Conservation (phyloP, 1,284 basidiomycete species). For the Coriolopsis trogii region DNA sequence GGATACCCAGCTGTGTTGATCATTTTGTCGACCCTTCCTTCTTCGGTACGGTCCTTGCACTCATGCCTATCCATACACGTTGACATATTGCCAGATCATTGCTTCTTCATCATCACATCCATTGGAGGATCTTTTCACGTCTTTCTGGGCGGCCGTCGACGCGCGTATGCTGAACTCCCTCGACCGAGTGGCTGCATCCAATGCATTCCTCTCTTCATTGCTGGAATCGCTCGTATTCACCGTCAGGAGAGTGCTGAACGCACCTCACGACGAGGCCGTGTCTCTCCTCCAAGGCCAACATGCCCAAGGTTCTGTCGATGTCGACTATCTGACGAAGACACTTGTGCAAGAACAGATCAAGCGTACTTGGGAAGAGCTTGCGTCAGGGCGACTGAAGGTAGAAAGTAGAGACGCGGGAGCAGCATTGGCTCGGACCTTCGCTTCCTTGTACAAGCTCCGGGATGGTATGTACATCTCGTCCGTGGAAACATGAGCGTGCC, state of each 20-base stretch:
- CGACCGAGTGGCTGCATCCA: conserved; percentile 50
- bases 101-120: conserved; percentile 26
- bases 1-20: conserved; percentile 81
- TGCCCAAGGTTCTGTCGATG: conserved; percentile 1
- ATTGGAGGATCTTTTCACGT: conserved; percentile 58
- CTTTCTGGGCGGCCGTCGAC: conserved; percentile 80
- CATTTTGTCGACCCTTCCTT: conserved; percentile 78
- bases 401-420: conserved; percentile 47
- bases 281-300: conserved; percentile 12
- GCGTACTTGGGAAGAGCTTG: conserved; percentile 53
- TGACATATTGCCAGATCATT: conserved; percentile 10
- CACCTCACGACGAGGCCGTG: conserved; percentile 17
- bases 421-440: conserved; percentile 47
- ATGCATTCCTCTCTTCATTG: conserved; percentile 69
- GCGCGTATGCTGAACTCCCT: conserved; percentile 62
- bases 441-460: conserved; percentile 44
- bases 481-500: neutral
- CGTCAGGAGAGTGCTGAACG: conserved; percentile 41
- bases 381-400: conserved; percentile 45
- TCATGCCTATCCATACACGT: conserved; percentile 18
- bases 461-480: conserved; percentile 38
- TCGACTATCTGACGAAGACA: conserved; percentile 23
- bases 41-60: conserved; percentile 45
- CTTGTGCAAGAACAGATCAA: conserved; percentile 51
- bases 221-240: conserved; percentile 73